Evolutionary conservation across 208 protist species (phyloP), one percentile per base, ranked within the genome.

Genomic region (Trypanosoma brucei): DNA sequence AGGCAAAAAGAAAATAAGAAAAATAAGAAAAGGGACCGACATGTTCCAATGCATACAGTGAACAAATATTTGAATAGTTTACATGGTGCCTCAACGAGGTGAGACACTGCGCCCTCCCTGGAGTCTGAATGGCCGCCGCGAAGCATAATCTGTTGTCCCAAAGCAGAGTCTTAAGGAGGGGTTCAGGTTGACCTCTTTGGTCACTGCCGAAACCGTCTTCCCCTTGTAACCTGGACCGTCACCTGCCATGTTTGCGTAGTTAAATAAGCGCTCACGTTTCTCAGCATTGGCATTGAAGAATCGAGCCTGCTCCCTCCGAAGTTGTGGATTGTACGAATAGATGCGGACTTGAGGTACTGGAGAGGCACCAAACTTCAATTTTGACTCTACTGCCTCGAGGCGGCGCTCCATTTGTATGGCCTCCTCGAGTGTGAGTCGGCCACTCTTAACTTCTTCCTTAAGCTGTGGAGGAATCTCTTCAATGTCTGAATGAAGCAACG

Each of bases 221-320:
- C 34, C 37, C 40, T 58, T 31, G 42, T 62, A 62, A 1, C 60
- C 39, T 31, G 46, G 0, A 5, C 30, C 39, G 1, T 37, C 6
- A 14, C 44, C 38, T n/a, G 2, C 3, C 13, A 40, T n/a, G n/a
- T 3, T 14, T 55, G 46, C 37, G 3, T 30, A 36, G 3, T 33
- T 33, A 30, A 31, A 13, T 45, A 56, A 31, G 3, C 22, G 4
- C 36, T 8, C 35, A 30, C 67, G 67, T 45, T 67, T 35, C 35
- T 69, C 33, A 1, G 59, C 62, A 49, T 73, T 48, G 22, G 91
- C 68, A 38, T 90, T 78, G 57, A 96, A 86, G 52, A 87, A 90
- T 31, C 72, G 81, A 22, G 91, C 78, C 60, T 96, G 85, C 54
- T 78, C 80, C n/a, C 90, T 65, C 57, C 84, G 91, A 48, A 59